Percentiles rank a stretch among this genome's conserved stretches.
Evolutionary conservation across 495 filamentous ascomycete species (phyloP).

Genomic region (Cercophora samala): DNA sequence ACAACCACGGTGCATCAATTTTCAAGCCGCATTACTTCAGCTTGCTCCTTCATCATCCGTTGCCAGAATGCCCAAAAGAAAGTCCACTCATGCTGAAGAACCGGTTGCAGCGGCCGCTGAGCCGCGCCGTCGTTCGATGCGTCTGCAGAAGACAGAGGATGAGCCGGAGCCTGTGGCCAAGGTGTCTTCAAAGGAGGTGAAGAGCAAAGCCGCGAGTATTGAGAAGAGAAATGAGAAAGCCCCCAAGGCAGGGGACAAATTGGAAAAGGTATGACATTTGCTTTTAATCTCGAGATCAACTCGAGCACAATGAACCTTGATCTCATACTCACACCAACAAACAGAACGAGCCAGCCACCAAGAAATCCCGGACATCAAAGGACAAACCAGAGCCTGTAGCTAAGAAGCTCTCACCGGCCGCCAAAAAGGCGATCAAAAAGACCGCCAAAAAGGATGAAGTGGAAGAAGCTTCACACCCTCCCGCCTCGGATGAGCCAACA

Average conservation of each 20-base stretch:
- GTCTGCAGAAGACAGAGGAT: constrained; percentile 8
- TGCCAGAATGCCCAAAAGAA: constrained; percentile 42
- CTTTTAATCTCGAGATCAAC: not conserved
- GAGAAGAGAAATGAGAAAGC: constrained; percentile 7
- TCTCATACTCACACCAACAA: not conserved
- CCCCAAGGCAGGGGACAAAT: not conserved
- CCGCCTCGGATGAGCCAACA: constrained; percentile 6
- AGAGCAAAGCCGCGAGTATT: not conserved
- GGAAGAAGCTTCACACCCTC: constrained; percentile 11
- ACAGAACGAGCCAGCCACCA: constrained; percentile 11
- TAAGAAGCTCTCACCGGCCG: not conserved
- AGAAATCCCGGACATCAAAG: constrained; percentile 4
- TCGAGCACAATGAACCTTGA: not conserved
- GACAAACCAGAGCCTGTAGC: not conserved
- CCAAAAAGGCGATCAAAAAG: constrained; percentile 8
- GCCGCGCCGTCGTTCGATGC: constrained; percentile 24
- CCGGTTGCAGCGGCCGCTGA: constrained; percentile 13
- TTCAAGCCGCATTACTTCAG: not conserved
- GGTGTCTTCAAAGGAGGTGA: not conserved
- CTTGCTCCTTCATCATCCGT: no score
- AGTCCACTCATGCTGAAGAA: constrained; percentile 24
- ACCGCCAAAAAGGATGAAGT: constrained; percentile 13
- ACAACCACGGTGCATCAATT: not conserved
- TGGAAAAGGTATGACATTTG: not conserved
- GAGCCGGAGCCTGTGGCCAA: not conserved